Evolutionary conservation across 768 basidiomycete genomes (phyloP), one percentile per base, ranked within the genome.

Genomic region (Myochromella boudieri): DNA sequence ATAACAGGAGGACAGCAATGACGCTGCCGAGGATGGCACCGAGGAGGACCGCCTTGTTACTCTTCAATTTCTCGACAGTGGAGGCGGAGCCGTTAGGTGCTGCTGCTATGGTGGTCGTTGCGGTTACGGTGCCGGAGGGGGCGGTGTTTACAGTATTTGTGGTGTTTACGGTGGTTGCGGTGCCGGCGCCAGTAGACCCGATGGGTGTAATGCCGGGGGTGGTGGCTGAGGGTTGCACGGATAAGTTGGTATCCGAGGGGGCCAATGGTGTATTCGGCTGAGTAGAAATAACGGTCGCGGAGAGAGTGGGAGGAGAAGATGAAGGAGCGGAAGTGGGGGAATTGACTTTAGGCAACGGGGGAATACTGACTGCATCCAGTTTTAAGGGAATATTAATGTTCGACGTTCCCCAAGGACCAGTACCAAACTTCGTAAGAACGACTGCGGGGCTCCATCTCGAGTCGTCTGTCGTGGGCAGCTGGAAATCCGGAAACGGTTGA

Each of bases 381-480:
- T n/a, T 20, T 14, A 37, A 14, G 11, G 53, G 53, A 11, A 54
- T 20, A n/a, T 45, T 31, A 25, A 51, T 49, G 7, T 1, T 3
- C n/a, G n/a, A n/a, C n/a, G 42, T 5, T 14, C n/a, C 27, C 53
- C 53, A 54, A 10, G 53, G 53, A 4, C 45, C 48, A 5, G 15
- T 5, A 28, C 53, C 49, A 31, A 44, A 54, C 10, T 44, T 46
- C 6, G 31, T 46, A 15, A 50, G 41, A 14, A 31, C 44, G 17
- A 31, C 51, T 6, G 53, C 53, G 21, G 27, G 6, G 3, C 6
- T 28, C 48, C 48, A 54, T 24, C 11, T 39, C 4, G 53, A 54
- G 40, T 47, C 48, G 32, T 54, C 53, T 18, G 48, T 39, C 15
- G 37, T 12, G 18, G 46, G 49, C 18, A 41, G 48, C 27, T 54